Base-by-base conservation (phyloP, 129 eudicot species). In the Oenanthe sinensis region DNA sequence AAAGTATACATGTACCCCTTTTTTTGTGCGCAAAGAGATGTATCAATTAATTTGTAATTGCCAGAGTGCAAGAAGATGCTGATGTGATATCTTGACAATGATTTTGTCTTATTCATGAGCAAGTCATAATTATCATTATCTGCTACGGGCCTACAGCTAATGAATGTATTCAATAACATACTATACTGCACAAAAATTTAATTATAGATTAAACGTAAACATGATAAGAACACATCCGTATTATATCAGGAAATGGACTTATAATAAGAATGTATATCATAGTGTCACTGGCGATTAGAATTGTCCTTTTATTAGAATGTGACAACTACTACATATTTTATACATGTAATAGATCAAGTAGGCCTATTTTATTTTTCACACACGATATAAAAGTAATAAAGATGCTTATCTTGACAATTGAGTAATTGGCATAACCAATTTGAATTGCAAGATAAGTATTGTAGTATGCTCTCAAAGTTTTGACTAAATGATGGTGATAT, bases 171-270 rank as follows among this genome's bases (percentile, higher is more conserved):
- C 8, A 55, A 55, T 55, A 22, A 8, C 13, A 7, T 6, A 22
- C 13, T 20, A 5, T 5, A 50, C 60, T 62, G 70, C 70, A 62
- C 6, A 24, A 62, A 2, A 19, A 24, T 24, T 26, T 24, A 12
- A 26, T 2, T 12, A 28, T 13, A 65, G 20, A 65, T 10, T 5
- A 67, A 67, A 30, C 72, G 42, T 15, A 13, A 8, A 30, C 43
- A 67, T 67, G 72, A 67, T 67, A 67, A 67, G 72, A 67, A 67
- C 72, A 33, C 42, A 67, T 1, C 22, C 72, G 30, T 67, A 67
- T 67, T 67, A 67, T 30, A 67, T 67, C 72, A 67, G 72, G 72
- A 15, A 2, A 4, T 14, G 20, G 17, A 30, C 72, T 30, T 67
- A 67, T 67, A 67, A 67, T 67, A 67, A 65, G 65, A 22, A 58